A percentile compares a stretch with the other conserved stretches of the same genome.
Conservation (phyloP, 2,329 filamentous ascomycete genomes). For the Colletotrichum sp. region DNA sequence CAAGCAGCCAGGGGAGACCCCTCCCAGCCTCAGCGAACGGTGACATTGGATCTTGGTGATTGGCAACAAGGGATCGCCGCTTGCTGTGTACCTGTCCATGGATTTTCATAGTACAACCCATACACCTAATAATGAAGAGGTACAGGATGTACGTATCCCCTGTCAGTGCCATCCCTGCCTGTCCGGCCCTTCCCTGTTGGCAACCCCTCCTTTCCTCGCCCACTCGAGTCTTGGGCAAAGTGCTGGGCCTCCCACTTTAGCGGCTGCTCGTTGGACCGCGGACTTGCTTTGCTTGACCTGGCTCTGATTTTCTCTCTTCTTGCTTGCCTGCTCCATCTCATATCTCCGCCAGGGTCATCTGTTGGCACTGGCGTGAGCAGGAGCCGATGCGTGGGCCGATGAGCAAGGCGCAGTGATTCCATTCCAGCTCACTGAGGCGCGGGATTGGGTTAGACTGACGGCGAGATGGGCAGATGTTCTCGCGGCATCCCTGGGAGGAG, state of each 20-base stretch:
- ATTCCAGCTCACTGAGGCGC: background rate
- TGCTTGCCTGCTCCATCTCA: background rate
- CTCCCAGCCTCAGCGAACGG: conserved; percentile 12
- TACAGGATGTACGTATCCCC: background rate
- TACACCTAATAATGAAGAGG: background rate
- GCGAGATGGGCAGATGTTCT: background rate
- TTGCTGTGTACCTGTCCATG: background rate
- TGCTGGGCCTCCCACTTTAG: background rate
- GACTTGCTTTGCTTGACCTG: background rate
- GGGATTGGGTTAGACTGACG: background rate
- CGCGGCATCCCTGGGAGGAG: background rate
- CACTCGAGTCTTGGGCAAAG: background rate
- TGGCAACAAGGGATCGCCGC: conserved; percentile 7
- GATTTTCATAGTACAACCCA: conserved; percentile 8
- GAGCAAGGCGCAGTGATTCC: conserved; percentile 5
- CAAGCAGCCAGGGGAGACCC: conserved; percentile 1
- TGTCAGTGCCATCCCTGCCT: background rate
- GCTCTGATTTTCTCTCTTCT: background rate
- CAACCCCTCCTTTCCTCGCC: conserved; percentile 1
- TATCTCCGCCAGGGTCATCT: background rate
- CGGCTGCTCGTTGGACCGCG: background rate
- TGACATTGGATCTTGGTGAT: background rate
- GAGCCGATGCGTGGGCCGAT: conserved; percentile 1
- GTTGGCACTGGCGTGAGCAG: conserved; percentile 1
- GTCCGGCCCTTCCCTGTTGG: background rate